phyloP scores from a whole-genome alignment of 2,329 filamentous ascomycete genomes.

The Coleophoma crateriformis region DNA sequence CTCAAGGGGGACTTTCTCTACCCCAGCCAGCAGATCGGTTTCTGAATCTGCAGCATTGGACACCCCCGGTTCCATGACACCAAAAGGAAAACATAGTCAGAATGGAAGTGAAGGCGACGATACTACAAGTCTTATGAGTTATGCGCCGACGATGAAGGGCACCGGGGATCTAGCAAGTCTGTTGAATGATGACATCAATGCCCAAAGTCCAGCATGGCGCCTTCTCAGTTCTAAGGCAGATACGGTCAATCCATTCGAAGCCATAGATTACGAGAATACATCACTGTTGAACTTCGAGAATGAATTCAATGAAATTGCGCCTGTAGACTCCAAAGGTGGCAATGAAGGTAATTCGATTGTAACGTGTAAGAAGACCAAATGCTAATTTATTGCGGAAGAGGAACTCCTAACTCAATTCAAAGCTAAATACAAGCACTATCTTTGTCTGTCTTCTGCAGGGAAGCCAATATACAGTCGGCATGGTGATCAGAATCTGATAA shows the following conservation, averaged over 20 bases:
- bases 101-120: constrained; percentile 44
- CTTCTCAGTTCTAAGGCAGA: constrained; percentile 59
- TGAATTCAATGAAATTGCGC: constrained; percentile 74
- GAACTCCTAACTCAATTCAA: constrained; percentile 68
- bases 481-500: constrained; percentile 83
- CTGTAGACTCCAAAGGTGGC: constrained; percentile 43
- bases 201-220: constrained; percentile 63
- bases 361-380: no score
- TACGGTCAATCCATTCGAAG: constrained; percentile 56
- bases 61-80: constrained; percentile 17
- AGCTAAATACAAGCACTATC: constrained; percentile 91
- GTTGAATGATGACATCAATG: constrained; percentile 64
- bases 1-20: constrained; percentile 56
- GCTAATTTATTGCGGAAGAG: constrained; percentile 16
- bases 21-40: constrained; percentile 26
- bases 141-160: constrained; percentile 38
- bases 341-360: constrained; percentile 43
- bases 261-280: constrained; percentile 38
- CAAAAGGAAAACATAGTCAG: constrained; percentile 21
- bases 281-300: constrained; percentile 61
- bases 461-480: constrained; percentile 97
- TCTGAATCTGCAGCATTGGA: constrained; percentile 21
- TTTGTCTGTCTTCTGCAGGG: constrained; percentile 91
- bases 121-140: constrained; percentile 42
- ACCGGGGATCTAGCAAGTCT: constrained; percentile 77